phyloP scores from a whole-genome alignment of 1,284 basidiomycete genomes.

The Sporisorium sorghi region DNA sequence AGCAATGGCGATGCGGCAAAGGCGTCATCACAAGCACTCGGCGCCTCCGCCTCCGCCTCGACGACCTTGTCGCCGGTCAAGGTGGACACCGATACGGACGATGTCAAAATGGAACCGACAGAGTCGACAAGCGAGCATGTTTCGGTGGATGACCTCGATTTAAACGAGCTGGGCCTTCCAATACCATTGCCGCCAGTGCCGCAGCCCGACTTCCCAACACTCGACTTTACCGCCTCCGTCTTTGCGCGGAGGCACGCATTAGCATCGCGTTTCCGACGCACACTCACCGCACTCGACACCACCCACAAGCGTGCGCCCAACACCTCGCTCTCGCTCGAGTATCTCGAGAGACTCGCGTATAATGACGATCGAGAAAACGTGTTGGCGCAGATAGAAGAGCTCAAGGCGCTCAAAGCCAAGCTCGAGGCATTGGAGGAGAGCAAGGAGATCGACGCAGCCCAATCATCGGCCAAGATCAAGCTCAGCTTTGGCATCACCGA shows the following conservation, averaged over 20 bases:
- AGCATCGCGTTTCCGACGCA: slow-evolving; percentile 35
- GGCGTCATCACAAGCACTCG: background rate
- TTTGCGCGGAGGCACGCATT: slow-evolving; percentile 44
- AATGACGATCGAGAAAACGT: slow-evolving; percentile 54
- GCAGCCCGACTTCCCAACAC: slow-evolving; percentile 45
- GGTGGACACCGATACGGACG: background rate
- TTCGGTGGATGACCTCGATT: slow-evolving; percentile 9
- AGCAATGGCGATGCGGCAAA: background rate
- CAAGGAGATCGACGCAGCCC: slow-evolving; percentile 15
- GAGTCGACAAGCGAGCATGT: background rate
- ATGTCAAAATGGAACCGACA: background rate
- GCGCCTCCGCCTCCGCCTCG: slow-evolving; percentile 1
- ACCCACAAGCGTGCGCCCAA: slow-evolving; percentile 46
- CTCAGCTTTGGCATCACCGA: slow-evolving; percentile 49
- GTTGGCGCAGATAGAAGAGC: slow-evolving; percentile 50
- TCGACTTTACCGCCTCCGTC: slow-evolving; percentile 43
- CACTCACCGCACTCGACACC: slow-evolving; percentile 44
- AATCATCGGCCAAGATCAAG: slow-evolving; percentile 33
- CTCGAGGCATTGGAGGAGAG: slow-evolving; percentile 52
- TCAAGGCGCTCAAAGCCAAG: slow-evolving; percentile 50
- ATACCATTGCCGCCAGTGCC: slow-evolving; percentile 25
- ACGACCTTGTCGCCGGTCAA: slow-evolving; percentile 2
- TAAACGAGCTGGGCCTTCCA: slow-evolving; percentile 41
- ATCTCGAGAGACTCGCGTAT: slow-evolving; percentile 59
- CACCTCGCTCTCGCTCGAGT: slow-evolving; percentile 46